Conservation (phyloP, 768 basidiomycete genomes). For the Boletellus emodensis region DNA sequence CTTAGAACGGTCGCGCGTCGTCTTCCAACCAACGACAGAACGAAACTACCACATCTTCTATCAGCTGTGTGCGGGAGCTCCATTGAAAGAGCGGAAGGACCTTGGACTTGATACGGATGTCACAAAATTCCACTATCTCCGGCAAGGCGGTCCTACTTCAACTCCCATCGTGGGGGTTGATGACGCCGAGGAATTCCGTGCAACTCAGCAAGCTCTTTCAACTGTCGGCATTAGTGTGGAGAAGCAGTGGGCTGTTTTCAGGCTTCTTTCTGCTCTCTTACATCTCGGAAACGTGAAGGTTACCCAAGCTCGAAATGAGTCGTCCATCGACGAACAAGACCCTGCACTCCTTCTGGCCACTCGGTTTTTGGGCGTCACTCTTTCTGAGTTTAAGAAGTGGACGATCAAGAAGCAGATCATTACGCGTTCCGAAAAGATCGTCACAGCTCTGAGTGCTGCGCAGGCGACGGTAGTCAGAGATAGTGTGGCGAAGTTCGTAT, state of each 20-base stretch:
- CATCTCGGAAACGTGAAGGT: conserved; percentile 99
- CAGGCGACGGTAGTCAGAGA: conserved; percentile 95
- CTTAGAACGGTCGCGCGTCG: conserved; percentile 93
- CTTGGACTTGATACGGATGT: conserved; percentile 85
- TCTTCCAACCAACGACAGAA: conserved; percentile 95
- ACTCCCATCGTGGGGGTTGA: conserved; percentile 90
- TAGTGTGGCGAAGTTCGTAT: conserved; percentile 97
- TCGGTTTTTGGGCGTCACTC: conserved; percentile 83
- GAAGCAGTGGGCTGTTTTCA: conserved; percentile 98
- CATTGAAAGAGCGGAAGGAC: conserved; percentile 92
- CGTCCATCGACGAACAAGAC: conserved; percentile 80
- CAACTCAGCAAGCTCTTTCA: conserved; percentile 90
- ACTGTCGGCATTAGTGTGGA: conserved; percentile 98
- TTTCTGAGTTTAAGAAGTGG: conserved; percentile 98
- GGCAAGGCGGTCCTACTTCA: conserved; percentile 86
- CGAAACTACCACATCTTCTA: conserved; percentile 99
- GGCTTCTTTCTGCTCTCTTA: conserved; percentile 84
- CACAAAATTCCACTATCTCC: conserved; percentile 86
- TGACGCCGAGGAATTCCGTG: conserved; percentile 91
- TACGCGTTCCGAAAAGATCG: conserved; percentile 93
- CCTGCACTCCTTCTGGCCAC: conserved; percentile 76
- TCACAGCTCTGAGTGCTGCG: conserved; percentile 76
- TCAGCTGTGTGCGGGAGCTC: conserved; percentile 95
- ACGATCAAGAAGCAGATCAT: conserved; percentile 96
- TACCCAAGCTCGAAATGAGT: conserved; percentile 74